Percentiles rank a stretch among this genome's conserved stretches.
phyloP scores from a whole-genome alignment of 306 rosid genomes.

The Cajanus cajan region DNA sequence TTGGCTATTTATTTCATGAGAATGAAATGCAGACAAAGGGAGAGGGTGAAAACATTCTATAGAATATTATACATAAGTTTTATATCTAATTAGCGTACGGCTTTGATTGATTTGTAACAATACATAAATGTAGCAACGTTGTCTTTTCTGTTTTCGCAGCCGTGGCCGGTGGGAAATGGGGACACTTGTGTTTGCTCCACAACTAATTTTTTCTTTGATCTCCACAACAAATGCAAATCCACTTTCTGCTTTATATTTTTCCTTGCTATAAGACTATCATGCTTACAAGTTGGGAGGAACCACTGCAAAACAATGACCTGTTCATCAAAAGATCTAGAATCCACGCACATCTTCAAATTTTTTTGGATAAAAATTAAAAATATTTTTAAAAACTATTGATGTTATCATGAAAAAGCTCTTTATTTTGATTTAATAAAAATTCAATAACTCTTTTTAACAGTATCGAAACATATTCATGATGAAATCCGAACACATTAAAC shows the following conservation, averaged over 20 bases:
- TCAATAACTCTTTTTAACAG: no score
- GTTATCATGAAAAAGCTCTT: no score
- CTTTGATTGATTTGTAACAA: background rate
- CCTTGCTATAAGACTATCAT: background rate
- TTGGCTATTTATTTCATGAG: background rate
- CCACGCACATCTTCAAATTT: no score
- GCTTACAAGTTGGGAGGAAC: background rate
- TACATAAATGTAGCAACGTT: background rate
- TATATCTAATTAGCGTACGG: background rate
- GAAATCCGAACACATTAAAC: no score
- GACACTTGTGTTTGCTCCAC: background rate
- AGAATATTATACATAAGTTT: background rate
- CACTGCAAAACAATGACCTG: background rate
- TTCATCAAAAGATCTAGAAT: background rate
- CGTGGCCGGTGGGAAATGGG: constrained; percentile 20
- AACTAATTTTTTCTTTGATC: background rate
- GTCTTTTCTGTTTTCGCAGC: background rate
- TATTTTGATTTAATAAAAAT: no score
- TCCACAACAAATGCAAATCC: background rate
- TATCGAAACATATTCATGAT: no score
- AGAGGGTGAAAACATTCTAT: background rate
- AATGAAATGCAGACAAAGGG: background rate
- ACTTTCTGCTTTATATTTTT: background rate
- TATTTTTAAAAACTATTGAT: no score
- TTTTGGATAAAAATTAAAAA: no score